phyloP scores from a whole-genome alignment of 2,329 filamentous ascomycete species.

The Sarocladium oryzae region DNA sequence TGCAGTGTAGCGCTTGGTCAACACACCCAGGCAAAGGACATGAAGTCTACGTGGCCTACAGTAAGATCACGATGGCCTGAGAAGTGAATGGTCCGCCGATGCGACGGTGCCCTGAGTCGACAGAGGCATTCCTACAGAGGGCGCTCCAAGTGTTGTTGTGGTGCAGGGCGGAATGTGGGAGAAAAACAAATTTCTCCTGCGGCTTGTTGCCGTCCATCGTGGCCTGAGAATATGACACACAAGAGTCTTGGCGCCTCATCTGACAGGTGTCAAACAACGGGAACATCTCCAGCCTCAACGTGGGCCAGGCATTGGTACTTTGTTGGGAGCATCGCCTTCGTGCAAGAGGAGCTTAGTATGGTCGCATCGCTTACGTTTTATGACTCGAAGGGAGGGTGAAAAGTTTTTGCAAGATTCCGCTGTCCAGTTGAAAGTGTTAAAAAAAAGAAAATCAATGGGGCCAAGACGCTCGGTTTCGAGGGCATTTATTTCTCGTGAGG shows the following conservation, averaged over 20 bases:
- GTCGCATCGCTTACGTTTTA: slow-evolving; percentile 6
- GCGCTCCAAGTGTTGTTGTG: not conserved
- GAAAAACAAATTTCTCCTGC: too few species aligned
- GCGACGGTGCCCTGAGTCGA: not conserved
- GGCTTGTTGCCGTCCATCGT: not conserved
- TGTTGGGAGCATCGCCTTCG: not conserved
- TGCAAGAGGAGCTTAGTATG: not conserved
- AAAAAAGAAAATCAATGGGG: slow-evolving; percentile 1
- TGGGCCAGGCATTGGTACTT: not conserved
- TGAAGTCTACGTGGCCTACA: not conserved
- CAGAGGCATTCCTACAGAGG: not conserved
- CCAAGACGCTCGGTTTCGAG: not conserved
- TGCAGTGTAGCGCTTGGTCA: slow-evolving; percentile 4
- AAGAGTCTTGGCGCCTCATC: not conserved
- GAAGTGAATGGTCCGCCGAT: not conserved
- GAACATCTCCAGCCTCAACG: slow-evolving; percentile 2
- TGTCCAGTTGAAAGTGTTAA: slow-evolving; percentile 7
- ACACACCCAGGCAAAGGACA: not conserved
- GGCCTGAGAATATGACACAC: slow-evolving; percentile 2
- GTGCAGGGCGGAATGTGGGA: not conserved
- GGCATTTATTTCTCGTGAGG: not conserved
- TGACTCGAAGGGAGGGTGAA: not conserved
- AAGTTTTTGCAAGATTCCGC: not conserved
- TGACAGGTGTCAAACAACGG: not conserved
- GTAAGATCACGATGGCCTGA: not conserved